Conservation (phyloP, 2,329 filamentous ascomycete species). For the Cucurbitaria berberidis region DNA sequence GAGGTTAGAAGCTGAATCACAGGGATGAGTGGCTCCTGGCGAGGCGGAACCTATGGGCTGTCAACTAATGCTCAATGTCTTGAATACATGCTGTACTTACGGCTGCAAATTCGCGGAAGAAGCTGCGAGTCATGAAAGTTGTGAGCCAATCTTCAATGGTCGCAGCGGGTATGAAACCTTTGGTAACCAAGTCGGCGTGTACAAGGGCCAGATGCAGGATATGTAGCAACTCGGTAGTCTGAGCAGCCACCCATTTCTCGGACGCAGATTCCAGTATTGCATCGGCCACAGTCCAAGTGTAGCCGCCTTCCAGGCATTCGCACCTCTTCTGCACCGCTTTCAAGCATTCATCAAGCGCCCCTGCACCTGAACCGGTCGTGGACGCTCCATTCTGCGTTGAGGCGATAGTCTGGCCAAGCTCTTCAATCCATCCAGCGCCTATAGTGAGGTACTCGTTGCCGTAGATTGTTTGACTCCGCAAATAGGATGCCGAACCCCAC, state of each 20-base stretch:
- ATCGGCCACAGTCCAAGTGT: constrained; percentile 56
- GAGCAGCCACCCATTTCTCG: constrained; percentile 66
- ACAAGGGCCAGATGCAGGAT: constrained; percentile 76
- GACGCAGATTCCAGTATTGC: constrained; percentile 63
- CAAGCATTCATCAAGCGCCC: constrained; percentile 51
- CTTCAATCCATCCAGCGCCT: constrained; percentile 41
- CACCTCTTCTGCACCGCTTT: constrained; percentile 57
- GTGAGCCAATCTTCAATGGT: constrained; percentile 45
- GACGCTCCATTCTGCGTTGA: constrained; percentile 50
- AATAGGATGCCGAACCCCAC: constrained; percentile 36
- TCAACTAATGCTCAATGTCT: background rate
- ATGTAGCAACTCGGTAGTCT: constrained; percentile 74
- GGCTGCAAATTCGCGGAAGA: constrained; percentile 69
- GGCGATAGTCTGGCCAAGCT: constrained; percentile 39
- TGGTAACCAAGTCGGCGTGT: constrained; percentile 62
- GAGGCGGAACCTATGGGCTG: constrained; percentile 12
- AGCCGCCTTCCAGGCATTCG: constrained; percentile 50
- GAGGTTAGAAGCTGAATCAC: constrained; percentile 73
- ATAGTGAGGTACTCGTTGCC: constrained; percentile 37
- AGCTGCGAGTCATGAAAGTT: constrained; percentile 49
- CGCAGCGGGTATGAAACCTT: constrained; percentile 38
- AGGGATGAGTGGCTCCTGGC: constrained; percentile 57
- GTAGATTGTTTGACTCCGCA: constrained; percentile 38
- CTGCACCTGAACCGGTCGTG: constrained; percentile 31
- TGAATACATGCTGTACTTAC: constrained; percentile 49